Base-by-base conservation (phyloP, 78 protist species). In the Diacronema lutheri region DNA sequence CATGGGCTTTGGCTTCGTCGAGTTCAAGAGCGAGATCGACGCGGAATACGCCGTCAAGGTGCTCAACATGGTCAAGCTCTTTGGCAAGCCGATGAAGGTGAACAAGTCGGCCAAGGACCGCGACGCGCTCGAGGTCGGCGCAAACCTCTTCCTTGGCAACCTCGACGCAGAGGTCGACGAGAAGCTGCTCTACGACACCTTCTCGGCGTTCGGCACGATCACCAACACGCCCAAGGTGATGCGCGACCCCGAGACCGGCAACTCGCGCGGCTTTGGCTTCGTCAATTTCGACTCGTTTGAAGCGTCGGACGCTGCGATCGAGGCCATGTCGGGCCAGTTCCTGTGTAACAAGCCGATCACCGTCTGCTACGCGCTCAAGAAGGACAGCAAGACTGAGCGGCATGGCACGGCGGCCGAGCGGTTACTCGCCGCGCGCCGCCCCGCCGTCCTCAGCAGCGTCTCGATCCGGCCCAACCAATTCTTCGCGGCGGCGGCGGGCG, bases 1-100 rank as follows among this genome's bases (percentile, higher is more conserved):
- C 58, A 88, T 90, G 61, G 98, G 99, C 31, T 94, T 78, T 77
- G 98, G 98, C 37, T 98, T 95, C 89, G 97, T 97, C 4, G 99
- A 97, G 83, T 97, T 97, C 73, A 77, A 80, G 69, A 40, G 90
- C 0, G 97, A 93, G 62, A 95, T 89, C 7, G 99, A 98, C 72
- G 98, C 99, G n/a, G 98, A 96, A 13, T 98, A 98, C 72, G 99
- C 99, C 3, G 85, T 94, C 69, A 79, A 78, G 46, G 90, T 84
- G 10, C 37, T 84, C 35, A 84, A 84, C 56, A 84, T 84, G 87
- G 55, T 84, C 58, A 84, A 71, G 74, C 87, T 98, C 55, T 94
- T 76, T 69, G 98, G 98, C 29, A 93, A 93, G 90, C 98, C 97
- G 37, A 84, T 98, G 37, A 90, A 92, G n/a, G 77, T 97, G 40